A percentile compares a stretch with the other conserved stretches of the same genome.
Evolutionary conservation across 1,284 basidiomycete genomes (phyloP).

Genomic region (Erythrobasidium hasegawianum): DNA sequence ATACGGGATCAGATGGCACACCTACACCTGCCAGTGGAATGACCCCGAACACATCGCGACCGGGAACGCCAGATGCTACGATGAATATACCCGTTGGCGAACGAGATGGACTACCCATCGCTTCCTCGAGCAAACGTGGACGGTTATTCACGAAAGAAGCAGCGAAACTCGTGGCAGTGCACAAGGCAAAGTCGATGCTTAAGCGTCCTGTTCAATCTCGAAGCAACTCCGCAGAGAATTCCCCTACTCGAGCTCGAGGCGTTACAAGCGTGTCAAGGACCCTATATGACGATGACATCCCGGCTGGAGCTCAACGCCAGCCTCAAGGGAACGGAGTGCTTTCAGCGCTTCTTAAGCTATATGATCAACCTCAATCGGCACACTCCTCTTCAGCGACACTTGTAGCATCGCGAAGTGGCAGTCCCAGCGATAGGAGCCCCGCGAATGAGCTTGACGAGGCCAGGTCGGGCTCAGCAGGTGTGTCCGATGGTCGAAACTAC

Average conservation of each 20-base stretch:
- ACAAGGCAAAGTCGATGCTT: constrained; percentile 33
- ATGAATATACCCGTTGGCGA: constrained; percentile 27
- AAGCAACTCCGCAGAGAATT: not conserved
- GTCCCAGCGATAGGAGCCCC: constrained; percentile 3
- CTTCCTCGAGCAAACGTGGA: constrained; percentile 4
- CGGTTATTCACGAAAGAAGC: constrained; percentile 29
- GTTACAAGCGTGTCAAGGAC: not conserved
- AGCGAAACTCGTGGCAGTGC: constrained; percentile 31
- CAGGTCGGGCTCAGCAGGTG: too few relatives aligned
- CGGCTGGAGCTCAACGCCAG: not conserved
- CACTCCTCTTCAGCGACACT: constrained; percentile 28
- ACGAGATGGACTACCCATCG: constrained; percentile 33
- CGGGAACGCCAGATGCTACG: constrained; percentile 26
- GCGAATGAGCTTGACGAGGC: not conserved
- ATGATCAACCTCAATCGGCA: constrained; percentile 26
- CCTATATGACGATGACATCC: constrained; percentile 2
- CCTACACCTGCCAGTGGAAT: constrained; percentile 12
- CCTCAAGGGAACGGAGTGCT: constrained; percentile 16
- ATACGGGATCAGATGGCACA: constrained; percentile 18
- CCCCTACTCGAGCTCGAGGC: not conserved
- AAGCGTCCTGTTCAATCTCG: not conserved
- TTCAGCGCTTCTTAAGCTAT: constrained; percentile 29
- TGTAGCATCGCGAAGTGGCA: constrained; percentile 14
- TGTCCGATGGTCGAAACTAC: not conserved
- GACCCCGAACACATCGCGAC: constrained; percentile 34